These are phyloP conservation scores for Penicillium glabrum DNA, from an alignment of 2,329 filamentous ascomycete genomes.

Conservation along the genomic window DNA sequence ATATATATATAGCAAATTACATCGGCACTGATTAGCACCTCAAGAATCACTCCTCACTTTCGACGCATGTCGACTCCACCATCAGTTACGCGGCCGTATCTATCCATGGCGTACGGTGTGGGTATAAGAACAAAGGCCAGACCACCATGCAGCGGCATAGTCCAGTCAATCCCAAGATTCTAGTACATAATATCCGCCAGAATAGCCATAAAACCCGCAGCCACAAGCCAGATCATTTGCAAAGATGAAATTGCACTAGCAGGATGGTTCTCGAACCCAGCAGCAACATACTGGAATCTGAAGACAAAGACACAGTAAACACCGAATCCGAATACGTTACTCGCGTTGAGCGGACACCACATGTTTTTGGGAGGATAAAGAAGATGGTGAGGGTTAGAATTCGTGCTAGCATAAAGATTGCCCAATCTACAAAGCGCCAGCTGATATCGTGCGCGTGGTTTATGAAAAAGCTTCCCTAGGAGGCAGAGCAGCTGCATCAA, in stretches of 20 bases:
- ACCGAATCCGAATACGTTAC: no score
- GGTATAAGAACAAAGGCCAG: slow-evolving; percentile 41
- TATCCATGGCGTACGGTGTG: slow-evolving; percentile 12
- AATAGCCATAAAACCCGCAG: slow-evolving; percentile 37
- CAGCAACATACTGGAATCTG: slow-evolving; percentile 6
- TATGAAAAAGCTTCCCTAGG: no score
- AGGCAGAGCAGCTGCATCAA: no score
- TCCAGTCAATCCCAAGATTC: slow-evolving; percentile 41
- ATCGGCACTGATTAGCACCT: not conserved
- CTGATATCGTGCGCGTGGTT: no score
- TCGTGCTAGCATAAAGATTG: no score
- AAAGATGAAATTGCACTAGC: slow-evolving; percentile 5
- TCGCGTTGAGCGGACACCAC: no score
- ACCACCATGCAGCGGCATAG: slow-evolving; percentile 41
- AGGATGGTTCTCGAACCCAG: slow-evolving; percentile 6
- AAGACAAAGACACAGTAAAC: not conserved
- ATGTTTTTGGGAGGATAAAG: no score
- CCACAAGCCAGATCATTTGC: not conserved
- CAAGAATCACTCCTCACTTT: not conserved
- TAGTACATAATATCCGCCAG: slow-evolving; percentile 38
- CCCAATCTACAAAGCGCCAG: no score
- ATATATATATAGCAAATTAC: not conserved
- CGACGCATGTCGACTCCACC: not conserved
- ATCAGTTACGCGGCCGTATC: no score
- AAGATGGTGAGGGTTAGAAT: no score